Percentiles rank a stretch among this genome's conserved stretches.
phyloP scores from a whole-genome alignment of 2,329 filamentous ascomycete genomes.

The Aspergillus pseudoterreus region DNA sequence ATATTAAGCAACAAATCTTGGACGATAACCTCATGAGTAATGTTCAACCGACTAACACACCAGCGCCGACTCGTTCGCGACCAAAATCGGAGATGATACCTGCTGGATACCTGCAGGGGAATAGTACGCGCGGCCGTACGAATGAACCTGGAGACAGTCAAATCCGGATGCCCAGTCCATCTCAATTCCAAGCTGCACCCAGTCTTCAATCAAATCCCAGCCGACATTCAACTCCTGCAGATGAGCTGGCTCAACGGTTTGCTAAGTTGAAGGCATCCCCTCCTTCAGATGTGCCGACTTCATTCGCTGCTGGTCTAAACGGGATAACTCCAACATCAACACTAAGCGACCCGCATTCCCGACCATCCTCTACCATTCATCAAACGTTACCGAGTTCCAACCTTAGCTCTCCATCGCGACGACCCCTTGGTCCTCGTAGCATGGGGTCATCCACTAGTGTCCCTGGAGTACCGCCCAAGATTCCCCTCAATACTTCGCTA shows the following conservation, averaged over 20 bases:
- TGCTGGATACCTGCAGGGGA: conserved; percentile 9
- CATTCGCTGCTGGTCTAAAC: conserved; percentile 10
- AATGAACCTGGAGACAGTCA: conserved; percentile 17
- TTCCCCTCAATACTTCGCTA: conserved; percentile 39
- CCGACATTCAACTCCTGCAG: conserved; percentile 23
- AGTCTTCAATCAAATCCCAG: conserved; percentile 20
- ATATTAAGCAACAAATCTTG: conserved; percentile 39
- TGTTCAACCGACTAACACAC: conserved; percentile 21
- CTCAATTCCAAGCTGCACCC: conserved; percentile 31
- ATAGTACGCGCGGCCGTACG: conserved; percentile 21
- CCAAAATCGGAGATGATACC: conserved; percentile 9
- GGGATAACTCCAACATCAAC: conserved; percentile 10
- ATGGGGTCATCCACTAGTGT: conserved; percentile 36
- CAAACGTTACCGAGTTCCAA: conserved; percentile 15
- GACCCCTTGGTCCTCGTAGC: conserved; percentile 40
- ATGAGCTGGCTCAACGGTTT: conserved; percentile 43
- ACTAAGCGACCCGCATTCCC: conserved; percentile 19
- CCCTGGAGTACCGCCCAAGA: conserved; percentile 41
- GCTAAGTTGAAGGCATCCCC: conserved; percentile 33
- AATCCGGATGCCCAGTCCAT: conserved; percentile 39
- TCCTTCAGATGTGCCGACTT: conserved; percentile 9
- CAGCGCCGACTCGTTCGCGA: conserved; percentile 8
- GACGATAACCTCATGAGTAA: conserved; percentile 33
- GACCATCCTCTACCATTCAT: conserved; percentile 20
- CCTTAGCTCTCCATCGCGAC: conserved; percentile 23